Conservation (phyloP, 192 early-diverging fungal genomes). For the Coemansia umbellata region DNA sequence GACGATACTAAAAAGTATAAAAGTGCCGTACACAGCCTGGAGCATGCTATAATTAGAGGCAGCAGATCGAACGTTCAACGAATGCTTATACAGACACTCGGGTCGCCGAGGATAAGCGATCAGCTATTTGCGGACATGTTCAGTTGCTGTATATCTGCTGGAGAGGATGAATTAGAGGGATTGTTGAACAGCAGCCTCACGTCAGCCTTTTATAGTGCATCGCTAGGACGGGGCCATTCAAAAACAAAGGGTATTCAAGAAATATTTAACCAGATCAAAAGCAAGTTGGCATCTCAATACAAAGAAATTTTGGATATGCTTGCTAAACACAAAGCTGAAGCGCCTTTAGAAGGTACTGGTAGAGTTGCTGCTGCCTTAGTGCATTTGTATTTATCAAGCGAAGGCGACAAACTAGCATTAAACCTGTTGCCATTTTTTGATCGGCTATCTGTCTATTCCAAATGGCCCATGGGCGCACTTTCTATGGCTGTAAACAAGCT, state of each 20-base stretch:
- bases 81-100: not conserved
- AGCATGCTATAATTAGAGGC: not conserved
- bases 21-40: conserved; percentile 1
- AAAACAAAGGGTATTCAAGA: not conserved
- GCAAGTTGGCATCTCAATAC: not conserved
- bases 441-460: not conserved
- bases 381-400: not conserved
- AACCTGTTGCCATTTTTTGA: not conserved
- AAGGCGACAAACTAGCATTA: not conserved
- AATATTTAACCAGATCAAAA: not conserved
- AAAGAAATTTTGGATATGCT: not conserved
- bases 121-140: not conserved
- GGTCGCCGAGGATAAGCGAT: not conserved
- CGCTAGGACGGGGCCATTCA: not conserved
- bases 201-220: not conserved
- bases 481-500: conserved; percentile 1
- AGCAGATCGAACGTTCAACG: not conserved
- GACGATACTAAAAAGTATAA: not conserved
- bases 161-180: not conserved
- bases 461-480: conserved; percentile 24
- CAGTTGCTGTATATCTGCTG: not conserved
- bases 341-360: not conserved
- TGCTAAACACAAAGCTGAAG: not conserved
- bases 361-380: conserved; percentile 1
- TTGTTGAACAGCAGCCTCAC: not conserved